These are phyloP conservation scores for Blastobotrys persicus DNA, from an alignment of 1,139 yeast genomes.

Conservation along the genomic window DNA sequence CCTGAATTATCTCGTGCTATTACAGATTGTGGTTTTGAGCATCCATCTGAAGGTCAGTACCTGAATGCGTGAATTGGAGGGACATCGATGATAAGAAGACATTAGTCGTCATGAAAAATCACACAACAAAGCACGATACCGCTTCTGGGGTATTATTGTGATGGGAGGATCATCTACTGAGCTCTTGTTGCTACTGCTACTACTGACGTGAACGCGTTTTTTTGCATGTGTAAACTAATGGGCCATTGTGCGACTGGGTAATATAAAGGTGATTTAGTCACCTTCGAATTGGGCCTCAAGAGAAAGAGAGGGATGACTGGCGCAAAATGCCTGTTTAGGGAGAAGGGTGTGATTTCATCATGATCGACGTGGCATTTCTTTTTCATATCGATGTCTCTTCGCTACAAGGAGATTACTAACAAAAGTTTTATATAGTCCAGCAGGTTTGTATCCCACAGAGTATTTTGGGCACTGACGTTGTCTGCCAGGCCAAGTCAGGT, in stretches of 20 bases:
- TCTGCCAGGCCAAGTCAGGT: constrained; percentile 99
- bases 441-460: constrained; percentile 99
- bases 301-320: neutral
- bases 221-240: too few species aligned
- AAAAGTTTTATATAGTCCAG: constrained; percentile 57
- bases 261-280: too few species aligned
- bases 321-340: neutral
- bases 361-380: neutral
- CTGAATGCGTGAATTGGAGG: neutral
- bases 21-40: constrained; percentile 99
- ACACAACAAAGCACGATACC: neutral
- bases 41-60: constrained; percentile 95
- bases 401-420: constrained; percentile 17
- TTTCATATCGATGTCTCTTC: neutral
- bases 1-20: constrained; percentile 97
- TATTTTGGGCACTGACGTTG: constrained; percentile 93
- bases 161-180: neutral
- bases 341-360: neutral
- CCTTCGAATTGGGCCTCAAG: too few species aligned
- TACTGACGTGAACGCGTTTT: neutral
- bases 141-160: neutral
- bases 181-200: neutral
- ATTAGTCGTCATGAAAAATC: neutral
- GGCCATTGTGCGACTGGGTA: too few species aligned
- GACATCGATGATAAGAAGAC: neutral